phyloP scores from a whole-genome alignment of 164 flowering plant species.

The Stephania cephalantha region DNA sequence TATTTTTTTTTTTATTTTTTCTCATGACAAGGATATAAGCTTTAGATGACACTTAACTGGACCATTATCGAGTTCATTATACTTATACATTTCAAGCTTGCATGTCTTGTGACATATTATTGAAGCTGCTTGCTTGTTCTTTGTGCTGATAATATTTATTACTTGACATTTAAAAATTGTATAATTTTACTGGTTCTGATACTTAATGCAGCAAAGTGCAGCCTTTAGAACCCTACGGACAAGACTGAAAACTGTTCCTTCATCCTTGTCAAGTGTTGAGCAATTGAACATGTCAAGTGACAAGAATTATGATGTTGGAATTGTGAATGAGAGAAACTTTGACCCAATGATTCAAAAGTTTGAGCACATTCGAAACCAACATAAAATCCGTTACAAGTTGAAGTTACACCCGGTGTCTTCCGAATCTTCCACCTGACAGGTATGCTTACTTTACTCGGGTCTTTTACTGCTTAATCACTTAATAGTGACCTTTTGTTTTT shows the following conservation, averaged over 20 bases:
- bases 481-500: not conserved
- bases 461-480: not conserved
- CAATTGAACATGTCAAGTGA: constrained; percentile 37
- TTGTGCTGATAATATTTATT: not conserved
- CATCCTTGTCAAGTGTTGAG: constrained; percentile 55
- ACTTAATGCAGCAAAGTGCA: constrained; percentile 79
- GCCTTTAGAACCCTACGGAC: constrained; percentile 84
- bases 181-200: constrained; percentile 2
- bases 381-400: constrained; percentile 47
- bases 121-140: no score
- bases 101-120: no score
- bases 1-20: no score
- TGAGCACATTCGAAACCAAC: constrained; percentile 66
- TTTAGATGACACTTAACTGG: not conserved
- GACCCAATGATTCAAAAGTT: constrained; percentile 62
- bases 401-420: constrained; percentile 40
- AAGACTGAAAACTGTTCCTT: constrained; percentile 74
- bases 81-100: not conserved
- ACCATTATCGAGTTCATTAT: not conserved
- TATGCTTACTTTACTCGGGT: constrained; percentile 10
- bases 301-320: constrained; percentile 31
- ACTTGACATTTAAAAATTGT: not conserved
- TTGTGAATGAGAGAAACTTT: constrained; percentile 55
- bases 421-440: constrained; percentile 45
- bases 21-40: not conserved